Evolutionary conservation across 164 flowering plant species (phyloP), one percentile per base, ranked within the genome.

Genomic region (Cinnamomum micranthum): DNA sequence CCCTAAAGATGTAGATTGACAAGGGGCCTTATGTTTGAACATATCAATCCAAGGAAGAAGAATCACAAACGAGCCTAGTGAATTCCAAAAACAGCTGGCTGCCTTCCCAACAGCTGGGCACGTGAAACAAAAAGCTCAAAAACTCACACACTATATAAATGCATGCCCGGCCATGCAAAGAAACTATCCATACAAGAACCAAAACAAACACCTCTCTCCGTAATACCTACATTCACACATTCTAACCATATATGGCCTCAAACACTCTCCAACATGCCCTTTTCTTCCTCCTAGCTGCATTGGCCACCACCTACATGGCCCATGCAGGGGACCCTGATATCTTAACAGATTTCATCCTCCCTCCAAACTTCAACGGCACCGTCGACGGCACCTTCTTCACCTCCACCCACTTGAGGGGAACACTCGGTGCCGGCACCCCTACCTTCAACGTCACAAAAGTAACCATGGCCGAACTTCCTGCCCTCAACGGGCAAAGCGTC

Each of bases 401-500:
- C 5, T 82, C 33, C 72, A 80, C 82, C 6, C 81, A 80, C 28
- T 23, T 81, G 69, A 70, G 81, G 0, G 41, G 31, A 11, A 1
- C 77, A 13, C 9, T 76, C 9, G 74, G 23, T 2, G 35, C 70
- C 6, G 10, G 25, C 3, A 15, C 19, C 2, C 82, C 79, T 4
- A 58, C 68, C 62, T 77, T 84, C 69, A 80, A 66, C 19, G 78
- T 74, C 62, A 65, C 77, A 19, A 83, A 81, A 70, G 82, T 74
- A 14, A 77, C 72, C 76, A 67, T 77, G 78, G 77, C 65, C 6
- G 78, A 83, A 55, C 79, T 81, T 51, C 85, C 81, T 0, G 80
- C 80, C 17, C 77, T 83, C 22, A 73, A 78, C 23, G 82, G 83
- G 2, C 84, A 83, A 52, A 79, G 86, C 33, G 82, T 79, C 25